Evolutionary conservation across 768 basidiomycete species (phyloP), one percentile per base, ranked within the genome.

Genomic region (Mycena belliarum): DNA sequence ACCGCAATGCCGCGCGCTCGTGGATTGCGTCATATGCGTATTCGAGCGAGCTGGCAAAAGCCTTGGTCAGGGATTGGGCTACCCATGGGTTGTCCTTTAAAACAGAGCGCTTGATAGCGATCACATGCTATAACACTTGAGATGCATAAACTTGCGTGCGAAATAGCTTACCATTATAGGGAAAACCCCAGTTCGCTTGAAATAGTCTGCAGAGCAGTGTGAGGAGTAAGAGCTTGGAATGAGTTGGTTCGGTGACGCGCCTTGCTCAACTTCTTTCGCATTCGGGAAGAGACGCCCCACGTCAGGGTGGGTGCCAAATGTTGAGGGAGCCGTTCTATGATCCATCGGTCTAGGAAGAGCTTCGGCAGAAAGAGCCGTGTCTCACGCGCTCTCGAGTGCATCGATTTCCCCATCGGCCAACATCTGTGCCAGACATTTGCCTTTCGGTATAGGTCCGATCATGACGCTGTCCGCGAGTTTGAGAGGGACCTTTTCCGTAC

Each of bases 21-120:
- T 61, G 60, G 37, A 65, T 65, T 4, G 63, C 63, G 18, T 62
- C 63, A 25, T 65, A 65, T 1, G 63, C 63, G 38, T 62, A 65
- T 16, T 65, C 60, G 25, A 65, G 47, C 2, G 63, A 40, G 24
- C 45, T 29, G 35, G 57, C 49, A 49, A 65, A 62, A 6, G 63
- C 63, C 32, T 65, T 65, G 23, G 60, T 65, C 14, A 65, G 54
- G 2, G 60, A 59, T 7, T 46, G 63, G 8, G 59, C 63, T 5
- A 61, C 57, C 61, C 61, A 63, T 5, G 61, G 61, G 20, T 63
- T 37, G 6, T 49, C 44, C 23, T 55, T 52, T 12, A 63, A 49
- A n/a, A 63, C 51, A 12, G 61, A 63, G 12, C 61, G 61, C 24
- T 63, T 63, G 33, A 63, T 49, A 3, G 52, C 61, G 16, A 63